Evolutionary conservation across 345 rosid genomes (phyloP).

Genomic region (Raphanus raphanistrum): DNA sequence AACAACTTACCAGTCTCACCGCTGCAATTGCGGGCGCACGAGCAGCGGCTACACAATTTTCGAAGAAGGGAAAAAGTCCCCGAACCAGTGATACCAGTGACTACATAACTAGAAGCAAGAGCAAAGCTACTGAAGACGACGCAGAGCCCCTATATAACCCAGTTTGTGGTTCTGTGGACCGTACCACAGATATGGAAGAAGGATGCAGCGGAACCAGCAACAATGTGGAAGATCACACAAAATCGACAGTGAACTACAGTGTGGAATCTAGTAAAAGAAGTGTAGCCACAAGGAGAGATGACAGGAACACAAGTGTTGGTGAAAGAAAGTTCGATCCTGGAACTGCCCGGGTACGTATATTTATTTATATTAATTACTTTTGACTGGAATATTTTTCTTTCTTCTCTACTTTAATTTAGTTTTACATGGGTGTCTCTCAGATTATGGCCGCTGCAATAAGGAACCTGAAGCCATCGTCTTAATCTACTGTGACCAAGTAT

Average conservation of each 20-base stretch:
- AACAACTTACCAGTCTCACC: slow-evolving; percentile 52
- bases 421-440: slow-evolving; percentile 11
- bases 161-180: slow-evolving; percentile 30
- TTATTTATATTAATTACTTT: background rate
- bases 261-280: slow-evolving; percentile 12
- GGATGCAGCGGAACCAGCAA: slow-evolving; percentile 10
- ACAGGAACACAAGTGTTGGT: slow-evolving; percentile 23
- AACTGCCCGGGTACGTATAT: slow-evolving; percentile 35
- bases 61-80: slow-evolving; percentile 49
- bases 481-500: too few relatives aligned
- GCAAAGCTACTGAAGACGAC: slow-evolving; percentile 30
- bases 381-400: background rate
- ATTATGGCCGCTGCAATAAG: slow-evolving; percentile 40
- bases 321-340: slow-evolving; percentile 34
- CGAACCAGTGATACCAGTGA: slow-evolving; percentile 16
- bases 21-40: slow-evolving; percentile 86
- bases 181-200: slow-evolving; percentile 6
- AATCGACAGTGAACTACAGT: background rate
- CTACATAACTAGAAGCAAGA: slow-evolving; percentile 29
- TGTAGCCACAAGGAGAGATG: slow-evolving; percentile 20
- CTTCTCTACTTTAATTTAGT: slow-evolving; percentile 7
- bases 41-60: slow-evolving; percentile 80
- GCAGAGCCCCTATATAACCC: slow-evolving; percentile 20
- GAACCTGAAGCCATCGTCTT: slow-evolving; percentile 41
- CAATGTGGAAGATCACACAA: slow-evolving; percentile 18